Evolutionary conservation across 805 yeast species (phyloP).

Genomic region (Pichia pseudocactophila): DNA sequence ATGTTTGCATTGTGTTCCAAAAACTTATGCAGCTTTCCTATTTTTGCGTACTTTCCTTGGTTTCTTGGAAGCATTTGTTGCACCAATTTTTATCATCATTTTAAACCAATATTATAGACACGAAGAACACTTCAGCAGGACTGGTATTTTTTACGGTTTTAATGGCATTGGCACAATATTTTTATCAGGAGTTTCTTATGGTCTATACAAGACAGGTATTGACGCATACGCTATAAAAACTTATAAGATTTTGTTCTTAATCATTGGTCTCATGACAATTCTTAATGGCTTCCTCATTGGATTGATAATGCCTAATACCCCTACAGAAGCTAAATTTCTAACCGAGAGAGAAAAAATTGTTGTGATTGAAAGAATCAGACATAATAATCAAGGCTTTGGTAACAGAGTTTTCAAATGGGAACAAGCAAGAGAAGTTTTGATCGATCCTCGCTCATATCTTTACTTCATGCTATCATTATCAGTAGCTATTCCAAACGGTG

Average conservation of each 20-base stretch:
- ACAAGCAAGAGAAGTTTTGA: conserved; percentile 46
- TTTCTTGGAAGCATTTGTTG: conserved; percentile 23
- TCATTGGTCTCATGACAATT: conserved; percentile 50
- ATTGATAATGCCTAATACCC: conserved; percentile 45
- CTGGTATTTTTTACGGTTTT: conserved; percentile 31
- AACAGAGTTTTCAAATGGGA: conserved; percentile 42
- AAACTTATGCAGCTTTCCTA: conserved; percentile 27
- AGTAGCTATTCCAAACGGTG: conserved; percentile 50
- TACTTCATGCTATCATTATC: conserved; percentile 36
- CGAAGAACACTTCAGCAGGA: conserved; percentile 33
- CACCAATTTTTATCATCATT: conserved; percentile 15
- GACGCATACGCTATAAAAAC: conserved; percentile 26
- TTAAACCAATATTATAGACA: conserved; percentile 37
- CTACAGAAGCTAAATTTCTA: conserved; percentile 42
- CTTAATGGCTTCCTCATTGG: conserved; percentile 32
- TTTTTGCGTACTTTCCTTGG: conserved; percentile 30
- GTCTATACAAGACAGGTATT: conserved; percentile 25
- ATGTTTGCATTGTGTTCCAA: conserved; percentile 23
- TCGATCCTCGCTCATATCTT: conserved; percentile 43
- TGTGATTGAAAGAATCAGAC: conserved; percentile 48
- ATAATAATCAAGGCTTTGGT: conserved; percentile 54
- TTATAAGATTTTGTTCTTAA: conserved; percentile 53
- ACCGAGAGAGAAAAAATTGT: conserved; percentile 37
- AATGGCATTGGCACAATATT: conserved; percentile 11
- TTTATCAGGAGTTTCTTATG: conserved; percentile 12